Base-by-base conservation (phyloP, 1,139 yeast genomes). In the Starmera stellimalicola region DNA sequence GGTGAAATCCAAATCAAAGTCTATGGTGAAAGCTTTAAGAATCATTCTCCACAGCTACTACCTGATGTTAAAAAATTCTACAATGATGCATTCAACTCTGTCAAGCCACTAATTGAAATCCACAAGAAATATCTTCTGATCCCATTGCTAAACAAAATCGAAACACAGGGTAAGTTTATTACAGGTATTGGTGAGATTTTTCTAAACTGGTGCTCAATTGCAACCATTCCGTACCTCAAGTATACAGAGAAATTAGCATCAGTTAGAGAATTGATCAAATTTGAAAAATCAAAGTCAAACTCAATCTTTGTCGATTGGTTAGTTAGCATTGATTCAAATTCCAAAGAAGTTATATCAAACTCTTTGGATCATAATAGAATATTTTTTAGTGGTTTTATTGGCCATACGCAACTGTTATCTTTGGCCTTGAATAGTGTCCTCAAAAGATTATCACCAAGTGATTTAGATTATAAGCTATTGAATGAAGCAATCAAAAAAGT, bases 351-450 rank as follows among this genome's bases (percentile, higher is more conserved):
- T 7, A 42, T 52, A 6, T 41, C 54, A 7, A 56, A 72, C 1
- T 61, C 51, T 50, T 73, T 71, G 61, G 76, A 50, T 51, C 79
- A 60, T 45, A 82, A 58, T 52, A 66, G 72, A 32, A 64, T 81
- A 30, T 79, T 80, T 47, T 70, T 81, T 45, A 79, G 84, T 45
- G 80, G 93, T 0, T 81, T 83, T 42, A 76, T 81, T 41, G 81
- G 85, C 5, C 68, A 93, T 12, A 65, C 83, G 36, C 85, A 81
- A 36, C 73, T 79, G 32, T 64, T 83, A 36, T 80, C 85, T 1
- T 62, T 84, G 27, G 79, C 84, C 27, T 60, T 84, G 16, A 54
- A 58, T 14, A 82, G 85, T 26, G 71, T 84, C 19, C 51, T 60
- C 30, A 68, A 66, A 58, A 52, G 68, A 48, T 63, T 79, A 17